Evolutionary conservation across 345 rosid species (phyloP), one percentile per base, ranked within the genome.

Genomic region (Euphorbia pulcherrima): DNA sequence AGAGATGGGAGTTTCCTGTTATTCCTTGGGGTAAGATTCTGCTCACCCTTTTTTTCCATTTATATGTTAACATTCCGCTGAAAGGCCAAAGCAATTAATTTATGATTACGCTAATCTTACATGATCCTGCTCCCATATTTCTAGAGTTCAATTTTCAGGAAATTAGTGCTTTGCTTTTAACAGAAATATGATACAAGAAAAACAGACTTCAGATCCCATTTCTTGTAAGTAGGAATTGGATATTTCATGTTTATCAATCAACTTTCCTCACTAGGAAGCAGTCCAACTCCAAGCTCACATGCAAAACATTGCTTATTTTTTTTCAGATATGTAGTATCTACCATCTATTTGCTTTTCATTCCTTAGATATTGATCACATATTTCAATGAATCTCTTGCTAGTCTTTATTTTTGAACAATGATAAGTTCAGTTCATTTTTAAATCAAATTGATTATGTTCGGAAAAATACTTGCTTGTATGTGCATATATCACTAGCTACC

Each of bases 11-110:
- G 64, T 92, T 92, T 72, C 96, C 96, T 57, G 56, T 88, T 75
- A 87, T 90, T 73, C 78, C 86, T 33, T 88, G 95, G 95, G 90
- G 98, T 90, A 85, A 81, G 84, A 48, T 74, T 80, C 60, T 54
- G 28, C 24, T 48, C 9, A 26, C 18, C 21, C 16, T 17, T 6
- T n/a, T 50, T 51, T 17, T 55, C 6, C 41, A 24, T 23, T 37
- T 21, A 40, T 29, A 55, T 67, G 44, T n/a, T n/a, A n/a, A n/a
- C 47, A 8, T 68, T 41, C 23, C 21, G n/a, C 2, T 10, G 9
- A 29, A 6, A 41, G 28, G 7, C 30, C 8, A 41, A 60, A 46
- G n/a, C 44, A 33, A 18, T 57, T 37, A 57, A 57, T 6, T 58
- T 30, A 58, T 58, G 10, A 30, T 58, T 39, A 37, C 62, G 30